Conservation (phyloP, 2,329 filamentous ascomycete species). For the Colletotrichum paranaense region DNA sequence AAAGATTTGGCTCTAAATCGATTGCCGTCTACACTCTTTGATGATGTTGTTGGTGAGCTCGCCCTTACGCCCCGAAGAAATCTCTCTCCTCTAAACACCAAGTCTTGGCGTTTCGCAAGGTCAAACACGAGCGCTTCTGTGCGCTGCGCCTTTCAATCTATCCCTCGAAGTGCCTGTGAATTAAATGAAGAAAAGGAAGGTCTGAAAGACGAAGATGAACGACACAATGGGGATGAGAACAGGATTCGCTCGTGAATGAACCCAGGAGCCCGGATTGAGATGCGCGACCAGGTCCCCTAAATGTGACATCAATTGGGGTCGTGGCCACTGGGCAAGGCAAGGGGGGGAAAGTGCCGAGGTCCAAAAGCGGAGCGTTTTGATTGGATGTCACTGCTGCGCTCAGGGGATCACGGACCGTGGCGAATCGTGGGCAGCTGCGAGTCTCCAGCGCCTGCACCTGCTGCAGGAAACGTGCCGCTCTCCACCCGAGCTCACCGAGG, state of each 20-base stretch:
- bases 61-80: background rate
- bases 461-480: background rate
- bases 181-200: background rate
- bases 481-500: background rate
- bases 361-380: slow-evolving; percentile 23
- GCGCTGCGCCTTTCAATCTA: background rate
- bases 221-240: background rate
- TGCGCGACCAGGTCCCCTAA: slow-evolving; percentile 16
- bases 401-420: background rate
- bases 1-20: background rate
- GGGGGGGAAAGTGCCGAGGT: slow-evolving; percentile 30
- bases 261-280: background rate
- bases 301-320: slow-evolving; percentile 17
- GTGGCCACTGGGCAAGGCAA: background rate
- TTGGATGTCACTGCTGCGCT: slow-evolving; percentile 7
- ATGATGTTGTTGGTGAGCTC: background rate
- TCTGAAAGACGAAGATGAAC: background rate
- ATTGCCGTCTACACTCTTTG: background rate
- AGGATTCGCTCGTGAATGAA: background rate
- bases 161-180: background rate
- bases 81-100: background rate
- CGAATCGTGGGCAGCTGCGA: background rate
- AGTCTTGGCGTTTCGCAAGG: background rate
- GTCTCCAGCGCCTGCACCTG: background rate
- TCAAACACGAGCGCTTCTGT: no score